Base-by-base conservation (phyloP, 257 asterid genomes). In the Ophiorrhiza pumila region DNA sequence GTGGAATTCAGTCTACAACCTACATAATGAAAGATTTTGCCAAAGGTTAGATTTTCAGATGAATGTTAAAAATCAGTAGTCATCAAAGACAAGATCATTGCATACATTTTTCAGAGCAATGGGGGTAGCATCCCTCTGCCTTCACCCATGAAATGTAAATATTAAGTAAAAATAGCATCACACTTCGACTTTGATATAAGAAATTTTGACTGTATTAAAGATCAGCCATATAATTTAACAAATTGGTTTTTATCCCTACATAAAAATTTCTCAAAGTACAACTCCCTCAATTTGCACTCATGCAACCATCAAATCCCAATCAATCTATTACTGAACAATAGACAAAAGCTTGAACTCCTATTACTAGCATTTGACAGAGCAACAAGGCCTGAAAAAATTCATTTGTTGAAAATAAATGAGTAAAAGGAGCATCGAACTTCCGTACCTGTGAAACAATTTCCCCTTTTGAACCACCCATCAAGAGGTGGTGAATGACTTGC, bases 391-490 rank as follows among this genome's bases (percentile, higher is more conserved):
- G 12, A n/a, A n/a, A n/a, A n/a, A n/a, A n/a, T n/a, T n/a, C n/a
- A n/a, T n/a, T n/a, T 3, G 22, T 13, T 63, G 58, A 29, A 25
- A 25, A 46, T 35, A 43, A n/a, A 37, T 7, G 31, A 46, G 58
- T 25, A 35, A 18, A 25, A 13, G 15, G 39, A 20, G 11, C n/a
- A n/a, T 1, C 50, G 13, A 72, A 2, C 39, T 58, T 69, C 35
- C 71, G 75, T 70, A 83, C 98, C 90, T 92, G 97, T 70, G 96
- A 85, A 78, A 90, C 65, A 74, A 93, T 81, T 91, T 93, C 89
- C 80, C 97, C 84, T 76, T 93, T 83, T 92, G 98, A 74, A 67
- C 85, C 86, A 52, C n/a, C n/a, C n/a, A 55, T 77, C 61, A 61
- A 85, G 76, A 15, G 85, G 83, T 13, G 82, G 13, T 27, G 58